Base-by-base conservation (phyloP, 164 flowering plant species). In the Nelumbo lutea region DNA sequence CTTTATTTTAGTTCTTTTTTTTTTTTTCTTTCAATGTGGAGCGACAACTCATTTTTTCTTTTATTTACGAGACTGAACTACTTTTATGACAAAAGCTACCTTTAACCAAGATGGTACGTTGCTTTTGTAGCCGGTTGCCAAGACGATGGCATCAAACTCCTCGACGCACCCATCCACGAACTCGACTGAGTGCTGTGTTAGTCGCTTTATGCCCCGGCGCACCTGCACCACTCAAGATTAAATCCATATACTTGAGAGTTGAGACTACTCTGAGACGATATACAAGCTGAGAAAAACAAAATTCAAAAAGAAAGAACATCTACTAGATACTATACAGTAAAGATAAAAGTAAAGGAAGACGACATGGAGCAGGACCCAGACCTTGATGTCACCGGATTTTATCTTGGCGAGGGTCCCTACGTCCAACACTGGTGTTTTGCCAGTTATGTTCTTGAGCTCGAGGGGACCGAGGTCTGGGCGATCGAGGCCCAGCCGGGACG, bases 381-480 rank as follows among this genome's bases (percentile, higher is more conserved):
- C 97, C 96, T 90, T 87, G 69, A 94, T 83, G 9, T 88, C 68
- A 9, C 98, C 97, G 6, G 72, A 70, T 75, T 80, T 88, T 80
- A 94, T 94, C 84, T 83, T 85, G 47, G 85, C 88, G 8, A 91
- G 85, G 4, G 98, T 90, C 3, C 98, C 98, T 5, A 91, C 87
- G 58, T 94, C 98, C 69, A 94, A 66, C 1, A 92, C 96, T 0
- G 98, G 98, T 0, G 98, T 95, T 73, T 95, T 95, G 41, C 98
- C 97, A 1, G 96, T 59, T 42, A 62, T 14, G 70, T 63, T 85
- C 74, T 95, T 95, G 70, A 89, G 87, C 65, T 90, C 78, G 11
- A 95, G 82, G 3, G 98, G 98, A 3, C 98, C 98, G 27, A 85
- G 53, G 40, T 61, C 46, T 1, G 98, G 98, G 5, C 97, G 83